Evolutionary conservation across 768 basidiomycete genomes (phyloP), one percentile per base, ranked within the genome.

Genomic region (Pilatotrama ljubarskyi): DNA sequence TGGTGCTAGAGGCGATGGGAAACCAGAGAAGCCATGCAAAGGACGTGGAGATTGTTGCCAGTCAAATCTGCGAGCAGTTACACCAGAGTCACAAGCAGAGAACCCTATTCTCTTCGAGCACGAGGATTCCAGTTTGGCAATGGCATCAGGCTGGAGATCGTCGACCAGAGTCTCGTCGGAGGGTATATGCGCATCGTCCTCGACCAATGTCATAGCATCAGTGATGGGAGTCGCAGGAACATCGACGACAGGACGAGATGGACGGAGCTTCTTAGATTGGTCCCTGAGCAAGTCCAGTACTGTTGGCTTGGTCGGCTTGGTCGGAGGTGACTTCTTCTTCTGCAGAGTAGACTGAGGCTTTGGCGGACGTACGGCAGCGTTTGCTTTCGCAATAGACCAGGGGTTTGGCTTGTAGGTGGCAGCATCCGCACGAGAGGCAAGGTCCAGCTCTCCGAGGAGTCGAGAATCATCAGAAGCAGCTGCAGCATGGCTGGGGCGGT

Each of bases 371-470:
- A 78, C 76, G 0, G 82, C 82, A 42, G 90, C 91, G 63, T 93
- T 93, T 29, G 89, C 84, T 66, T 85, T 88, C 3, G 91, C 90
- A 56, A 93, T 90, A 55, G 82, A 83, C 81, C 90, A 93, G 0
- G 91, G 91, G 67, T 91, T 92, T 0, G 88, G 82, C 50, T 83
- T 88, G 75, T 85, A 91, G 6, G 75, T 69, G 1, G 86, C 89
- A 32, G 77, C 70, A 53, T 91, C 90, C 52, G 82, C 74, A 47
- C 90, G 77, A 1, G 74, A 67, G 0, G 86, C 80, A 1, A 91
- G 72, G 63, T 91, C 88, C 49, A 91, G 69, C 22, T 85, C 83
- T 2, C 78, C 72, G 48, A 82, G 49, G 0, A 76, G 64, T 10
- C 54, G 67, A 1, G 72, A 64, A 8, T 76, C 73, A 18, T 67